These are phyloP conservation scores for Phaeoacremonium minimum DNA, from an alignment of 2,329 filamentous ascomycete species.

Conservation along the genomic window DNA sequence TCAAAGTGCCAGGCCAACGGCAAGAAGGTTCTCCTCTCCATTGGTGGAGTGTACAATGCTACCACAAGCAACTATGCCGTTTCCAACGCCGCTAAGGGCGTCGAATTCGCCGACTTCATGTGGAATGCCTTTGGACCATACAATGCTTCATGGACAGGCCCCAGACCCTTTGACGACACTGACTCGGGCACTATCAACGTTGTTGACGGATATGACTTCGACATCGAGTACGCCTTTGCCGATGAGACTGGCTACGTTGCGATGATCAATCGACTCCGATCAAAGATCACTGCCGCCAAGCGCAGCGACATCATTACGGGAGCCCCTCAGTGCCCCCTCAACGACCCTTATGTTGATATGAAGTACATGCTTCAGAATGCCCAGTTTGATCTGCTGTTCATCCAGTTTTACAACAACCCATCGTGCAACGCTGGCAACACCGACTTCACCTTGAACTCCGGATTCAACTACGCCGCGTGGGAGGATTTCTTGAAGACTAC, in stretches of 20 bases:
- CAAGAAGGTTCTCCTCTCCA: conserved; percentile 61
- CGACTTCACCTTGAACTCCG: conserved; percentile 12
- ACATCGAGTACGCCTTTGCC: conserved; percentile 33
- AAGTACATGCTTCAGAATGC: conserved; percentile 31
- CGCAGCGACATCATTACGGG: conserved; percentile 20
- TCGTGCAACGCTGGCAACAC: conserved; percentile 27
- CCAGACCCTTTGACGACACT: conserved; percentile 37
- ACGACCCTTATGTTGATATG: conserved; percentile 33
- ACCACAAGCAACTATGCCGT: conserved; percentile 26
- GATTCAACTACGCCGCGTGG: conserved; percentile 33
- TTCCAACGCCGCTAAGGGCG: conserved; percentile 19
- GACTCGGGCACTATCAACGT: conserved; percentile 21
- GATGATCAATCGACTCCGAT: conserved; percentile 19
- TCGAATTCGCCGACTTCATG: conserved; percentile 30
- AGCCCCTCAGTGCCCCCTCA: conserved; percentile 38
- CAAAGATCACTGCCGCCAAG: conserved; percentile 7
- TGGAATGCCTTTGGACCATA: conserved; percentile 31
- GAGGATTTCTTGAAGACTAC: conserved; percentile 21
- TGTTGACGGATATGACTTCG: conserved; percentile 50
- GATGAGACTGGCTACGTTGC: conserved; percentile 18
- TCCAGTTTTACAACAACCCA: conserved; percentile 45
- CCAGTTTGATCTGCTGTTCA: conserved; percentile 35
- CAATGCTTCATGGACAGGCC: conserved; percentile 16
- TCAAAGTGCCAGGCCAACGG: conserved; percentile 48
- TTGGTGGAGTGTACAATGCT: conserved; percentile 45